phyloP scores from a whole-genome alignment of 2,329 filamentous ascomycete species.

The Phoma sp. region DNA sequence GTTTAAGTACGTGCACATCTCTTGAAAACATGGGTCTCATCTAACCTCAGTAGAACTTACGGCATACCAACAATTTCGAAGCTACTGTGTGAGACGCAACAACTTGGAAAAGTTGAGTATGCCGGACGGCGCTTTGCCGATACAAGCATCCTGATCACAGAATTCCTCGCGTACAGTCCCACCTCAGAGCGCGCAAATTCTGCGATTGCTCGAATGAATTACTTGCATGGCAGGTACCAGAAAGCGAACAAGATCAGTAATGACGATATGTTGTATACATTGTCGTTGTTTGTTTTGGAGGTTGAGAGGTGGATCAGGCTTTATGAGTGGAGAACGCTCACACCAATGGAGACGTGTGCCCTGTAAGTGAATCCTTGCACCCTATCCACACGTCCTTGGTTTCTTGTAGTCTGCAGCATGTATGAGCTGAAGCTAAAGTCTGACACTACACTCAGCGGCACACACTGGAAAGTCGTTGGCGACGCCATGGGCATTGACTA shows the following conservation, averaged over 20 bases:
- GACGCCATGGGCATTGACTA: slow-evolving; percentile 72
- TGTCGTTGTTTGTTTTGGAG: slow-evolving; percentile 70
- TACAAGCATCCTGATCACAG: slow-evolving; percentile 42
- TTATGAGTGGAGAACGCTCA: slow-evolving; percentile 75
- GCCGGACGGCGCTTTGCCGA: slow-evolving; percentile 43
- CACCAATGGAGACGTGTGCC: slow-evolving; percentile 72
- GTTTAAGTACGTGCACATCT: slow-evolving; percentile 52
- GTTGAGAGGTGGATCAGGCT: slow-evolving; percentile 68
- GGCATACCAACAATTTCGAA: slow-evolving; percentile 49
- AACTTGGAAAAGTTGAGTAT: slow-evolving; percentile 33
- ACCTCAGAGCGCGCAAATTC: slow-evolving; percentile 44
- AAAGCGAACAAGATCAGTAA: slow-evolving; percentile 66
- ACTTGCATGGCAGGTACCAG: slow-evolving; percentile 66
- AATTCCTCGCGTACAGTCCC: slow-evolving; percentile 38
- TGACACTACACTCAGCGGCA: slow-evolving; percentile 50
- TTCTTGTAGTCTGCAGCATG: background rate
- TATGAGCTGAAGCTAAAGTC: background rate
- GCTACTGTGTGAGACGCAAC: slow-evolving; percentile 44
- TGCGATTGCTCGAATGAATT: slow-evolving; percentile 70
- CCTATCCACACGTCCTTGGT: too few relatives aligned
- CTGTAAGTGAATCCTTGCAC: slow-evolving; percentile 46
- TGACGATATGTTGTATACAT: slow-evolving; percentile 70
- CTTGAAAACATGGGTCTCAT: background rate
- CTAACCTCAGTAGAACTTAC: slow-evolving; percentile 37
- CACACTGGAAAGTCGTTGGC: slow-evolving; percentile 75